phyloP scores from a whole-genome alignment of 2,329 filamentous ascomycete species.

The Zopfia rhizophila region DNA sequence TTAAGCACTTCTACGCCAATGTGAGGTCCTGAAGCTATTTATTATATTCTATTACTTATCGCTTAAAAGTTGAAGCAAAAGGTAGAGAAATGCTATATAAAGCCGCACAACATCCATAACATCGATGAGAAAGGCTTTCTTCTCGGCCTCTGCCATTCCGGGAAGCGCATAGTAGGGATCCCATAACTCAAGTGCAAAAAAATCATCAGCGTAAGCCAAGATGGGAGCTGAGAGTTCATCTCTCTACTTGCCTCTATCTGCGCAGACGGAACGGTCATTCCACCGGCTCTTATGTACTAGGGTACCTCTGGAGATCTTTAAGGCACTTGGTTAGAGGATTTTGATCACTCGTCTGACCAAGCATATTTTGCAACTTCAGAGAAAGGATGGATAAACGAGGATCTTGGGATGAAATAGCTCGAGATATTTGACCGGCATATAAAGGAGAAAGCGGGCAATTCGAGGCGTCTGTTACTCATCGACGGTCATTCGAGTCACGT shows the following conservation, averaged over 20 bases:
- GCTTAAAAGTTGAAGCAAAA: no score
- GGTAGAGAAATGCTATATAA: no score
- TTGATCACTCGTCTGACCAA: background rate
- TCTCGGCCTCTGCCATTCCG: constrained; percentile 4
- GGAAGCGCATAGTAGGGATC: constrained; percentile 4
- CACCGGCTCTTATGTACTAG: constrained; percentile 22
- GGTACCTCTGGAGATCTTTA: constrained; percentile 7
- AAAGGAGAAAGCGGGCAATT: constrained; percentile 12
- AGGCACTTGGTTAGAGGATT: background rate
- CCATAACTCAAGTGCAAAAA: no score
- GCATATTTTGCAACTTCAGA: background rate
- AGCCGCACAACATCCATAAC: constrained; percentile 12
- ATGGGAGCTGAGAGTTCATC: no score
- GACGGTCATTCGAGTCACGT: constrained; percentile 13
- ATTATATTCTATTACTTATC: no score
- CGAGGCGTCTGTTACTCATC: constrained; percentile 7
- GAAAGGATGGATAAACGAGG: constrained; percentile 13
- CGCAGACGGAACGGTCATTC: constrained; percentile 19
- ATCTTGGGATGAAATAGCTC: constrained; percentile 11
- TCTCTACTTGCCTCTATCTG: constrained; percentile 22
- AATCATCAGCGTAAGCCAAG: constrained; percentile 5
- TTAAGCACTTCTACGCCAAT: no score
- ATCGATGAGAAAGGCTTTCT: constrained; percentile 14
- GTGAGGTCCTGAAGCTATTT: no score
- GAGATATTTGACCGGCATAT: constrained; percentile 2